A percentile compares a stretch with the other conserved stretches of the same genome.
These are phyloP conservation scores for Zymoseptoria ardabiliae DNA, from an alignment of 2,329 filamentous ascomycete species.

Conservation along the genomic window DNA sequence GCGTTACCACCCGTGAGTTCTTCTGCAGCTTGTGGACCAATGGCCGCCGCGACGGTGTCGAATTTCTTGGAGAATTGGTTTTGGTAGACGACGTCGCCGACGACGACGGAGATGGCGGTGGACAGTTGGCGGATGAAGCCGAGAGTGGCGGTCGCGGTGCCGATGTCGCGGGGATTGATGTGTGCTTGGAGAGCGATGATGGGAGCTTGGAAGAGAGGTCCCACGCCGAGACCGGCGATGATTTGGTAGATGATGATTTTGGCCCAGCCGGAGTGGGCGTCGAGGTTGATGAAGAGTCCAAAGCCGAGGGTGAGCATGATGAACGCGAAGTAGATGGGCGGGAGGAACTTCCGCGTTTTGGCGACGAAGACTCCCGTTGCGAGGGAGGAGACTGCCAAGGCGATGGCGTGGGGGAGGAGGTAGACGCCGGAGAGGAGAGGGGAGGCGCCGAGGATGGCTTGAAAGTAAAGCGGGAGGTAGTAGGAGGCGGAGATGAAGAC, in stretches of 20 bases:
- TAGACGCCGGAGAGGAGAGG: conserved; percentile 67
- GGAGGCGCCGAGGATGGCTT: conserved; percentile 60
- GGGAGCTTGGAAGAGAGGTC: conserved; percentile 62
- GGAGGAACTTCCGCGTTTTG: conserved; percentile 43
- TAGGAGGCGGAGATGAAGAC: conserved; percentile 71
- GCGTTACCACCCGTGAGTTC: conserved; percentile 53
- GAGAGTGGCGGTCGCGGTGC: conserved; percentile 60
- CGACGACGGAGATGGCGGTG: conserved; percentile 60
- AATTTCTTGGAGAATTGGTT: conserved; percentile 60
- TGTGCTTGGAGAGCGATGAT: conserved; percentile 61
- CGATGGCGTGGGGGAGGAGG: conserved; percentile 29
- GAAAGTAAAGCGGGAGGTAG: conserved; percentile 80
- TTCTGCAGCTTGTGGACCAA: conserved; percentile 46
- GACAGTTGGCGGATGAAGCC: conserved; percentile 62
- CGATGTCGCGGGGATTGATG: conserved; percentile 56
- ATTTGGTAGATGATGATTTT: conserved; percentile 49
- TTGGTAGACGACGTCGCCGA: conserved; percentile 73
- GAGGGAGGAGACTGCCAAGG: conserved; percentile 28
- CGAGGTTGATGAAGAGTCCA: conserved; percentile 34
- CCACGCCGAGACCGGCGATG: conserved; percentile 55
- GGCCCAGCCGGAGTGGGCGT: conserved; percentile 28
- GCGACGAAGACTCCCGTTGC: conserved; percentile 36
- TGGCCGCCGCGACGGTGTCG: conserved; percentile 39
- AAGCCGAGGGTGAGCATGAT: conserved; percentile 33
- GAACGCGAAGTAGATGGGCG: conserved; percentile 42